Conservation (phyloP, 371 early-diverging fungal genomes). For the Apophysomyces ossiformis region DNA sequence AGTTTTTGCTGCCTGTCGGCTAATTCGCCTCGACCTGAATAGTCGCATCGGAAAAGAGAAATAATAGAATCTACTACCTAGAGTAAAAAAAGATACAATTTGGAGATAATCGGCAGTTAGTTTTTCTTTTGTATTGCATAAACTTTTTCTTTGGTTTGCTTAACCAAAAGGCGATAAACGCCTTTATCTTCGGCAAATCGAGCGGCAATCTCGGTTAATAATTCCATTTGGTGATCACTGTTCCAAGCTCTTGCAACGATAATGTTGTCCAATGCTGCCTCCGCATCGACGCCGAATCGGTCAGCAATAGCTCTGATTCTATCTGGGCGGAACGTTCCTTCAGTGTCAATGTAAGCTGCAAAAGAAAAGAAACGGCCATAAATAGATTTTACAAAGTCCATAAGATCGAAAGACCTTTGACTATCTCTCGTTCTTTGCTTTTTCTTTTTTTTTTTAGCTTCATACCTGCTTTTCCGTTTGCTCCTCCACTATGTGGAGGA, state of each 20-base stretch:
- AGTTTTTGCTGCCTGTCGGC: slow-evolving; percentile 92
- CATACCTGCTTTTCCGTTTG: slow-evolving; percentile 67
- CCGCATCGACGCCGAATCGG: slow-evolving; percentile 75
- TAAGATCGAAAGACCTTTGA: too few species aligned
- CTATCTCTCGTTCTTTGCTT: too few species aligned
- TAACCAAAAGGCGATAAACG: slow-evolving; percentile 63
- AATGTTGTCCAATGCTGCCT: slow-evolving; percentile 69
- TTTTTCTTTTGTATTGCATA: too few species aligned
- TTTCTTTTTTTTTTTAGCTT: not conserved
- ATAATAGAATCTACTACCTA: slow-evolving; percentile 83
- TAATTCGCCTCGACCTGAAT: slow-evolving; percentile 85
- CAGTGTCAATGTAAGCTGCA: slow-evolving; percentile 82
- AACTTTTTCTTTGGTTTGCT: not conserved
- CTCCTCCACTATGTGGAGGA: slow-evolving; percentile 65
- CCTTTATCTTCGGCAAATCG: slow-evolving; percentile 78
- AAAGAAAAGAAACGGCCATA: not conserved
- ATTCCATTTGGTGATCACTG: slow-evolving; percentile 85
- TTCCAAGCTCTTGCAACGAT: slow-evolving; percentile 81
- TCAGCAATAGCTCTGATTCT: slow-evolving; percentile 75
- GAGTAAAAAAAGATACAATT: not conserved
- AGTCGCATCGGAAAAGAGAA: slow-evolving; percentile 80
- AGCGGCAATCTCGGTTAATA: slow-evolving; percentile 71
- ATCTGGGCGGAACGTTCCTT: slow-evolving; percentile 84
- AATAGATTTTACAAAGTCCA: not conserved
- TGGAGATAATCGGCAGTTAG: too few species aligned